These are phyloP conservation scores for Claviceps sp. DNA, from an alignment of 2,329 filamentous ascomycete genomes.

Conservation along the genomic window DNA sequence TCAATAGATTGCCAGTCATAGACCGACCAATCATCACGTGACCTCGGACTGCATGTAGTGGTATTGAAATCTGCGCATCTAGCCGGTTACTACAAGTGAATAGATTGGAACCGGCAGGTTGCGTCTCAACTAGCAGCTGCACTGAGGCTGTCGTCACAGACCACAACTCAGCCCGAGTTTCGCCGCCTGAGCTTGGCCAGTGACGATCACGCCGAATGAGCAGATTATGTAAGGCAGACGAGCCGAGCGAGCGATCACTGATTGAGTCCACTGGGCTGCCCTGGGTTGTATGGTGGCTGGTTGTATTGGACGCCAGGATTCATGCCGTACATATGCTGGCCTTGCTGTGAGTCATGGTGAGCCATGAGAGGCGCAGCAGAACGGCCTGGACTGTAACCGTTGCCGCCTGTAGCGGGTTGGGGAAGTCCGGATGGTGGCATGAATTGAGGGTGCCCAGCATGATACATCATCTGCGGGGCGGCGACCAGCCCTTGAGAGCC, in stretches of 20 bases:
- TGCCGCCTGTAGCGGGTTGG: conserved; percentile 49
- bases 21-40: not conserved
- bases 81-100: not conserved
- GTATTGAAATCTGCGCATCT: not conserved
- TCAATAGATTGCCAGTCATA: not conserved
- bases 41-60: conserved; percentile 1
- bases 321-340: conserved; percentile 66
- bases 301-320: conserved; percentile 61
- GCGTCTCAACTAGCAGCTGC: not conserved
- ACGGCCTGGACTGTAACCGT: conserved; percentile 78
- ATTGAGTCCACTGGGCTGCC: conserved; percentile 57
- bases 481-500: conserved; percentile 57
- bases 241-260: conserved; percentile 30
- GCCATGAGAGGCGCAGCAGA: conserved; percentile 80
- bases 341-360: conserved; percentile 86
- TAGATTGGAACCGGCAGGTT: not conserved
- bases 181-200: not conserved
- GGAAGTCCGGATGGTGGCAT: conserved; percentile 46
- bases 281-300: conserved; percentile 61
- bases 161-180: not conserved
- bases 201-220: not conserved
- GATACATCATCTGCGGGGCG: conserved; percentile 75
- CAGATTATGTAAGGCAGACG: not conserved
- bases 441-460: conserved; percentile 48
- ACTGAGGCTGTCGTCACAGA: not conserved